Conservation (phyloP, 495 filamentous ascomycete genomes). For the Trichoderma erinaceum region DNA sequence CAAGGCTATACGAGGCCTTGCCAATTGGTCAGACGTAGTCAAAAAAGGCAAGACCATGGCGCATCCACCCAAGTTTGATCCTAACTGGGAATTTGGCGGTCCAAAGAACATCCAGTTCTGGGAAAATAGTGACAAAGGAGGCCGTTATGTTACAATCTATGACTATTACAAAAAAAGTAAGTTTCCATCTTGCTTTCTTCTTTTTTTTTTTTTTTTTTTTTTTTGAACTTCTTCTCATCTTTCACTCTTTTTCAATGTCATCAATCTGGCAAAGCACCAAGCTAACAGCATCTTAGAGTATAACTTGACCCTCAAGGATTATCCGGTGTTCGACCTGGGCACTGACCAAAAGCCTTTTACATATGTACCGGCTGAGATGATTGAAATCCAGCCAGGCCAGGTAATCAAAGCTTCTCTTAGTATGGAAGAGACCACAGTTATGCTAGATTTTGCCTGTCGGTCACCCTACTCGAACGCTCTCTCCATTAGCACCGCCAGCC, state of each 20-base stretch:
- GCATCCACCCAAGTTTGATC: not conserved
- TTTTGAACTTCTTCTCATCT: not conserved
- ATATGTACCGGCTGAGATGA: constrained; percentile 57
- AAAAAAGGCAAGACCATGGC: constrained; percentile 10
- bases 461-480: constrained; percentile 57
- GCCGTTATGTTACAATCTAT: constrained; percentile 24
- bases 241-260: not conserved
- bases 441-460: constrained; percentile 67
- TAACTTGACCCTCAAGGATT: not conserved
- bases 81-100: constrained; percentile 14
- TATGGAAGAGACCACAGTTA: constrained; percentile 50
- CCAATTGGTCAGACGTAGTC: constrained; percentile 21
- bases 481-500: constrained; percentile 55
- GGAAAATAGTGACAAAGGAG: constrained; percentile 11
- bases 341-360: constrained; percentile 52
- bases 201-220: not conserved
- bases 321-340: constrained; percentile 68
- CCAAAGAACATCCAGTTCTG: constrained; percentile 23
- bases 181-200: not conserved
- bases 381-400: constrained; percentile 61
- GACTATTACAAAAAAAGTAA: constrained; percentile 32
- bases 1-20: constrained; percentile 45
- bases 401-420: constrained; percentile 48
- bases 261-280: not conserved
- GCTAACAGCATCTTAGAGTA: constrained; percentile 24